phyloP scores from a whole-genome alignment of 805 yeast species.

The Schwanniomyces yamadae region DNA sequence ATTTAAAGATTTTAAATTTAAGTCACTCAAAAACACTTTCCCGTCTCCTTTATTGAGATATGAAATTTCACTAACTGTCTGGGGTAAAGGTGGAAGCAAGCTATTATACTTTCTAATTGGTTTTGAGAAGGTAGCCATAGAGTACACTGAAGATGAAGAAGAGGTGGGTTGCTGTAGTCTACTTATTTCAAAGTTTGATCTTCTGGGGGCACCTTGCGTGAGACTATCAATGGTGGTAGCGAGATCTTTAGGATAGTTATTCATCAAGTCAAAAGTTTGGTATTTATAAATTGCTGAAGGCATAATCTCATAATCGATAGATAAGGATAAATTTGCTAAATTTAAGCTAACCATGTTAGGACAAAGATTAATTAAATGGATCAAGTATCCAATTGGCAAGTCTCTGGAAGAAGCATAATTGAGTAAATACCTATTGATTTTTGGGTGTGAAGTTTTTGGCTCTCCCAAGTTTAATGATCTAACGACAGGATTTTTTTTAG shows the following conservation, averaged over 20 bases:
- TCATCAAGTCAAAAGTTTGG: constrained; percentile 37
- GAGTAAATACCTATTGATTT: constrained; percentile 55
- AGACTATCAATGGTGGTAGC: constrained; percentile 22
- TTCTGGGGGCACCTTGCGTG: constrained; percentile 9
- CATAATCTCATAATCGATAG: constrained; percentile 61
- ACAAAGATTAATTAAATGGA: constrained; percentile 70
- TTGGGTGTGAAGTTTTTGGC: constrained; percentile 48
- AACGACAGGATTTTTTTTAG: constrained; percentile 1
- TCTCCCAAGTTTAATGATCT: constrained; percentile 1
- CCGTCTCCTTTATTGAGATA: constrained; percentile 32
- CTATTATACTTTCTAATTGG: constrained; percentile 38
- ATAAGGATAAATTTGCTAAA: constrained; percentile 60
- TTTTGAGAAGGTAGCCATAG: constrained; percentile 23
- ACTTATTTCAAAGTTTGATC: too few species aligned
- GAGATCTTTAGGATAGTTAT: constrained; percentile 36
- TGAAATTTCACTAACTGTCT: constrained; percentile 24
- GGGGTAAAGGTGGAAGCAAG: constrained; percentile 36
- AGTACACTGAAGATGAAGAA: constrained; percentile 26
- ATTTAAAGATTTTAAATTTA: constrained; percentile 40
- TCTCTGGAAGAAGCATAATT: constrained; percentile 71
- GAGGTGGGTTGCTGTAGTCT: constrained; percentile 7
- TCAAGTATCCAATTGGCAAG: constrained; percentile 71
- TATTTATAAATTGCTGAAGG: constrained; percentile 34
- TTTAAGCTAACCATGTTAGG: constrained; percentile 56
- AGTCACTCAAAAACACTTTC: constrained; percentile 38